Conservation (phyloP, 176 grass and related monocot species). For the Zea luxurians region DNA sequence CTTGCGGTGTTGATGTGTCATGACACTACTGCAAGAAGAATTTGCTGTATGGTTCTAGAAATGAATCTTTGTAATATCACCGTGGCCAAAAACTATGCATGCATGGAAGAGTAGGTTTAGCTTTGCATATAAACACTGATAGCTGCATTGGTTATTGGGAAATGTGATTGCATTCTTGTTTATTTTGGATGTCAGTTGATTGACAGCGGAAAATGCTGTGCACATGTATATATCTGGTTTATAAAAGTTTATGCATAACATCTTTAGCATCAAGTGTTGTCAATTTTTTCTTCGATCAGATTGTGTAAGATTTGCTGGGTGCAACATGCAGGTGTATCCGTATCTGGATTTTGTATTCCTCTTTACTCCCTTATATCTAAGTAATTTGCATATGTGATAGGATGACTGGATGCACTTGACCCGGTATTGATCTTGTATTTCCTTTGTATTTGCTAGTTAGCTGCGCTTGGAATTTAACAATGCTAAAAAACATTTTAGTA, state of each 20-base stretch:
- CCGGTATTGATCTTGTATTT: neutral
- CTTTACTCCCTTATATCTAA: neutral
- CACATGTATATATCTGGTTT: neutral
- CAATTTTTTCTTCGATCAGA: neutral
- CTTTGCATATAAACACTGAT: neutral
- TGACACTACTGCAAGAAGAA: too few species aligned
- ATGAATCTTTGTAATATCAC: too few species aligned
- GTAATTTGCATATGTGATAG: neutral
- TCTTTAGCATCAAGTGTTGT: conserved; percentile 6
- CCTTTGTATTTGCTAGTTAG: conserved; percentile 8
- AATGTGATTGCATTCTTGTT: neutral
- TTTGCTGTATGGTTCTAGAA: too few species aligned
- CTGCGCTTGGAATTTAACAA: neutral
- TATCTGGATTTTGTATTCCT: neutral
- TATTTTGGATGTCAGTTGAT: neutral
- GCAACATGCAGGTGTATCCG: neutral
- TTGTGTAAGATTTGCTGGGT: conserved; percentile 2
- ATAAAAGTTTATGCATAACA: neutral
- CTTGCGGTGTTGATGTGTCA: neutral
- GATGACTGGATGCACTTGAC: neutral
- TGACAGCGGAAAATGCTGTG: neutral
- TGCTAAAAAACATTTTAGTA: neutral
- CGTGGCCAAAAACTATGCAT: too few species aligned
- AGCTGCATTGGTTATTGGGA: neutral
- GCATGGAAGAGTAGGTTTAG: too few species aligned